These are phyloP conservation scores for Leonotis leonurus DNA, from an alignment of 257 asterid genomes.

Conservation along the genomic window DNA sequence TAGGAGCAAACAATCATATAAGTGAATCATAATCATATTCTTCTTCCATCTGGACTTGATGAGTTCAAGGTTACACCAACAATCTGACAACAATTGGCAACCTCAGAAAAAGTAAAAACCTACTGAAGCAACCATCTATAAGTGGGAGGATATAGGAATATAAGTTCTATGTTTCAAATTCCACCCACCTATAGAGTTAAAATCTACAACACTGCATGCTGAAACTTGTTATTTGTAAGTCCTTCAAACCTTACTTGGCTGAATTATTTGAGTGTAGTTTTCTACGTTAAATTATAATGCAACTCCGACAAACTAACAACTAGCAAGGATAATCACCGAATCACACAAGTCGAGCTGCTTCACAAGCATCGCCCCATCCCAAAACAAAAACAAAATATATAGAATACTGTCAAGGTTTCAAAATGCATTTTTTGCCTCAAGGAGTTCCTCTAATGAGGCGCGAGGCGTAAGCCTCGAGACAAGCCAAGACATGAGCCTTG, in stretches of 20 bases:
- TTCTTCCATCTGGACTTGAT: background rate
- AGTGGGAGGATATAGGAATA: background rate
- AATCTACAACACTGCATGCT: background rate
- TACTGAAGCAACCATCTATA: background rate
- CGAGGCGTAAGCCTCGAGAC: too few relatives aligned
- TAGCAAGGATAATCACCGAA: background rate
- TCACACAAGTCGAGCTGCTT: background rate
- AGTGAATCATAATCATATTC: background rate
- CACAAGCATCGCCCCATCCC: background rate
- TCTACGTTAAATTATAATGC: background rate
- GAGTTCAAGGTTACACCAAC: background rate
- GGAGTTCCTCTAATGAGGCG: too few relatives aligned
- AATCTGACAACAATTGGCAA: background rate
- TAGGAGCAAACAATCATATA: background rate
- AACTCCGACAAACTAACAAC: background rate
- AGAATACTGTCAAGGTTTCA: too few relatives aligned
- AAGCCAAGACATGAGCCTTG: too few relatives aligned
- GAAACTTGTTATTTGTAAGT: too few relatives aligned
- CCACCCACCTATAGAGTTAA: background rate
- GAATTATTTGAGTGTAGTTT: too few relatives aligned
- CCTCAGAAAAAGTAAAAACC: background rate
- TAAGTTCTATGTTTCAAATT: background rate
- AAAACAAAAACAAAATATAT: background rate
- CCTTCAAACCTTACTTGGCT: too few relatives aligned
- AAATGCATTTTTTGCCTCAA: too few relatives aligned